Evolutionary conservation across 2,329 filamentous ascomycete genomes (phyloP), one percentile per base, ranked within the genome.

Genomic region (Pleurostoma richardsiae): DNA sequence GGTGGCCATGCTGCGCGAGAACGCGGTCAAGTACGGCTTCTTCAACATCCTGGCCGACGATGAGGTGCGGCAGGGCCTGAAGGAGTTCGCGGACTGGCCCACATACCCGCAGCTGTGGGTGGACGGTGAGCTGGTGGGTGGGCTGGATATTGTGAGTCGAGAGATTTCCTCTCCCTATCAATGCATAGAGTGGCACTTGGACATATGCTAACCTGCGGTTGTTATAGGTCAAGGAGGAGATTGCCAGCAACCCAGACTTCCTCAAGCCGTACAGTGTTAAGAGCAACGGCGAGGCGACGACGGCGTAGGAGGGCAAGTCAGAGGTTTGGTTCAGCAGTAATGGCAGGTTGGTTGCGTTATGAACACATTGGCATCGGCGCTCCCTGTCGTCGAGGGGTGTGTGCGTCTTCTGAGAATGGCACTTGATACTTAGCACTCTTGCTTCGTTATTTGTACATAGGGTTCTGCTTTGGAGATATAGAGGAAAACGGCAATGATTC

Each of bases 21-120:
- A 90, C 62, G 86, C 86, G 43, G 87, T 99, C 50, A 90, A 95
- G 65, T 99, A 97, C 66, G 94, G 94, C 26, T 99, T 99, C 76
- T 99, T 99, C 76, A 97, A 99, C 65, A 99, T 99, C 54, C 70
- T 99, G 58, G 94, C 94, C 53, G 94, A 99, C 64, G 92, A 99
- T 60, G 92, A 97, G 67, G 94, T 99, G 42, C 80, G 94, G 51
- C 92, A 97, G 71, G 94, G 94, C 1, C 71, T 99, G 61, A 99
- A 99, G 77, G 89, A 94, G 70, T 97, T 84, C 65, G 90, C 90
- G n/a, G 94, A 97, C 52, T 99, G 94, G 94, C 94, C 94, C 7
- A 99, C 94, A 0, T 99, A 90, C 69, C 94, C 94, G 26, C 94
- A 99, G 68, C 72, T 99, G 52, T 99, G 92, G 84, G 82, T 95